phyloP scores from a whole-genome alignment of 1,139 yeast genomes.

The Kodamaea plutei region DNA sequence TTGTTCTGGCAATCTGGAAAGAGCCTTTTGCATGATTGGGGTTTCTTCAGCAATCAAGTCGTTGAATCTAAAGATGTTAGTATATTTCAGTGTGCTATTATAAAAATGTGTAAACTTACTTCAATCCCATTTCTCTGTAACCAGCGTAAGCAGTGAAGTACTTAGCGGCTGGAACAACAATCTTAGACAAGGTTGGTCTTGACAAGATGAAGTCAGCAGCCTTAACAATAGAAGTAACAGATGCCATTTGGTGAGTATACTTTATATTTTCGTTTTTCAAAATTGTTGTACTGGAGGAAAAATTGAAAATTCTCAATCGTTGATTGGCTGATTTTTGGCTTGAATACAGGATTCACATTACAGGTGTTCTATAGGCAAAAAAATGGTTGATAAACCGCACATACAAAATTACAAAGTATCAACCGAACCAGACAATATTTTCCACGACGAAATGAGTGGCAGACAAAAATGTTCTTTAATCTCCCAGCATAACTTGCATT shows the following conservation, averaged over 20 bases:
- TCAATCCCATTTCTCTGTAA: conserved; percentile 90
- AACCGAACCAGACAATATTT: too few species aligned
- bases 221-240: conserved; percentile 79
- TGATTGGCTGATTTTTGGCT: conserved; percentile 14
- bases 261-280: too few species aligned
- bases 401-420: too few species aligned
- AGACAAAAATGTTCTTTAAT: too few species aligned
- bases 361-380: too few species aligned
- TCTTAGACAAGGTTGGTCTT: conserved; percentile 71
- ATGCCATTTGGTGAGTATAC: conserved; percentile 57
- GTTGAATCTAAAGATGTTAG: conserved; percentile 51
- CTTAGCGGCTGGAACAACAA: conserved; percentile 77
- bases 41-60: conserved; percentile 86
- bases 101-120: conserved; percentile 31
- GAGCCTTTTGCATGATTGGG: conserved; percentile 81
- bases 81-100: conserved; percentile 8
- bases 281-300: conserved; percentile 5
- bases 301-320: conserved; percentile 12
- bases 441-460: too few species aligned
- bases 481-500: too few species aligned
- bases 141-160: conserved; percentile 74
- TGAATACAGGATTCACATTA: too few species aligned
- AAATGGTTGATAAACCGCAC: too few species aligned
- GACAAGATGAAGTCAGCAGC: conserved; percentile 77
- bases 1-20: conserved; percentile 78